Percentiles rank a stretch among this genome's conserved stretches.
These are phyloP conservation scores for Bertia moriformis DNA, from an alignment of 2,329 filamentous ascomycete genomes.

Conservation along the genomic window DNA sequence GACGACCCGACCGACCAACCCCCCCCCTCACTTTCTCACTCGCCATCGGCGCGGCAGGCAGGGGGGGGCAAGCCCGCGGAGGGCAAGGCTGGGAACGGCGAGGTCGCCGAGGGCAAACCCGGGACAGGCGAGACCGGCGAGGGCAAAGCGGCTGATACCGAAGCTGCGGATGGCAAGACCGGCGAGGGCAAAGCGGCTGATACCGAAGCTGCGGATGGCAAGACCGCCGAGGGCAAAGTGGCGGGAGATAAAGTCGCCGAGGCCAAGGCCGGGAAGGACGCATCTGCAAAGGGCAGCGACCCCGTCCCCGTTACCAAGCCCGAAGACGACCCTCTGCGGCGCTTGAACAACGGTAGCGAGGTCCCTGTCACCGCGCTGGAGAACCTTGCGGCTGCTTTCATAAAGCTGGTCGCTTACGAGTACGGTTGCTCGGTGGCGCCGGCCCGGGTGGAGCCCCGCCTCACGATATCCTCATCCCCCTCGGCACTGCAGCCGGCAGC, in stretches of 20 bases:
- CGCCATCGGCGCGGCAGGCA: neutral
- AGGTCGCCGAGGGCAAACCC: conserved; percentile 4
- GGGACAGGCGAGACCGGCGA: conserved; percentile 4
- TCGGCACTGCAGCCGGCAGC: conserved; percentile 11
- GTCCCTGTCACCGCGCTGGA: conserved; percentile 45
- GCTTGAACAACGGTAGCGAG: conserved; percentile 32
- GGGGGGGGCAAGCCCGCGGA: neutral
- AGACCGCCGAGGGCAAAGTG: neutral
- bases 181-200: conserved; percentile 3
- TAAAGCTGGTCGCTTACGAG: conserved; percentile 52
- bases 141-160: conserved; percentile 17
- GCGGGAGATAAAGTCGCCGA: no score
- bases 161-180: no score
- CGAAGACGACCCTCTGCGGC: conserved; percentile 16
- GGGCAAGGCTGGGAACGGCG: no score
- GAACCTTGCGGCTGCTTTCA: conserved; percentile 38
- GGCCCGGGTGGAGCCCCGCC: conserved; percentile 40
- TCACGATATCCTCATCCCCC: conserved; percentile 27
- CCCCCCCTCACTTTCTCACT: no score
- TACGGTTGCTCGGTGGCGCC: conserved; percentile 47
- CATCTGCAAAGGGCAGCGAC: conserved; percentile 4
- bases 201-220: conserved; percentile 3
- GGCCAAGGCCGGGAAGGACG: neutral
- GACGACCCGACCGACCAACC: conserved; percentile 24
- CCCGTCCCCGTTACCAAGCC: conserved; percentile 5